Conservation (phyloP, 1,284 basidiomycete species). For the Rhodotorula sp. region DNA sequence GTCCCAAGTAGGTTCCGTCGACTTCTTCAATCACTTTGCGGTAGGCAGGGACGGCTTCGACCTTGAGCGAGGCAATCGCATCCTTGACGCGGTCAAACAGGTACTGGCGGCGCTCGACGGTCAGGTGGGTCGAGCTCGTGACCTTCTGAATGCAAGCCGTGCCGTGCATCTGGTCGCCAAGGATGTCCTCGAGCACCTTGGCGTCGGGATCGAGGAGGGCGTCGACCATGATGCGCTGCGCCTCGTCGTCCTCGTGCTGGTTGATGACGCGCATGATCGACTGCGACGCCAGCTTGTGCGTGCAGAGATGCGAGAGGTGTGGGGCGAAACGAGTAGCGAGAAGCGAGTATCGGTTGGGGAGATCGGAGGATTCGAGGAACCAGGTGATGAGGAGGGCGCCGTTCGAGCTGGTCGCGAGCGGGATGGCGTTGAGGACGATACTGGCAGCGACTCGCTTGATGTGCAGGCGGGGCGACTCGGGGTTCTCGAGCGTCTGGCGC, state of each 20-base stretch:
- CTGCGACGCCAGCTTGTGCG: constrained; percentile 93
- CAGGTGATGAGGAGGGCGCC: constrained; percentile 92
- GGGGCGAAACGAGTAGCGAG: constrained; percentile 93
- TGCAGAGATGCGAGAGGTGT: constrained; percentile 92
- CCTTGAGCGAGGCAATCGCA: constrained; percentile 41
- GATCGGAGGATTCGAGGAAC: constrained; percentile 89
- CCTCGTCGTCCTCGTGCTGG: constrained; percentile 47
- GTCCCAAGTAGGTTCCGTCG: constrained; percentile 28
- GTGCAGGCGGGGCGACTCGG: constrained; percentile 64
- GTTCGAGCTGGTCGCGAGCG: constrained; percentile 95
- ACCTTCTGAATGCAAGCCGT: constrained; percentile 89
- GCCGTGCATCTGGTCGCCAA: constrained; percentile 51
- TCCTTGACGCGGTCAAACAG: constrained; percentile 60
- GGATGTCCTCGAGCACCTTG: constrained; percentile 82
- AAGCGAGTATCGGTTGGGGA: constrained; percentile 87
- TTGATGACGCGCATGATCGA: constrained; percentile 71
- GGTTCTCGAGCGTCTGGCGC: constrained; percentile 91
- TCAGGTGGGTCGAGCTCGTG: constrained; percentile 76
- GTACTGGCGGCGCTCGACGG: constrained; percentile 63
- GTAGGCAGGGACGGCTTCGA: constrained; percentile 45
- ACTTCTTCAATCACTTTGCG: constrained; percentile 35
- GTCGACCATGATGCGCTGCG: constrained; percentile 46
- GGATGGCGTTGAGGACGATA: constrained; percentile 94
- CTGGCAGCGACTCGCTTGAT: constrained; percentile 87
- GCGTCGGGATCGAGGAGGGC: constrained; percentile 45